Evolutionary conservation across 345 rosid species (phyloP).

Genomic region (Eucalyptus marginata): DNA sequence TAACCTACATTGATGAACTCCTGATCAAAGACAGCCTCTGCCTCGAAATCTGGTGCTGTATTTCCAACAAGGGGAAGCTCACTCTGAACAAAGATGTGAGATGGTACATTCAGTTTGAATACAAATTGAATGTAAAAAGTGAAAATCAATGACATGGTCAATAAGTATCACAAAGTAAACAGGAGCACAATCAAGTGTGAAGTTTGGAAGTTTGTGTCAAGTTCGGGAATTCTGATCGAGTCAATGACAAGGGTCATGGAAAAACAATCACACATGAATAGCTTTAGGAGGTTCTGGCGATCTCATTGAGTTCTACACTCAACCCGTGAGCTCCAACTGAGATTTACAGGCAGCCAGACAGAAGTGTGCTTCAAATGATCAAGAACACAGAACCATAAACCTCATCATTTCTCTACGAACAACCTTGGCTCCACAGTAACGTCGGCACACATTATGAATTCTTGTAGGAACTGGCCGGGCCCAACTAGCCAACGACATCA

Average conservation of each 20-base stretch:
- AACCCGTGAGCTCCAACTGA: not conserved
- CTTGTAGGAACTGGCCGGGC: not conserved
- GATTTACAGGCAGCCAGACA: not conserved
- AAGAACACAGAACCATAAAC: not conserved
- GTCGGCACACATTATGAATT: not conserved
- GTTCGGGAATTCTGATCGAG: not conserved
- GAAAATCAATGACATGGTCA: not conserved
- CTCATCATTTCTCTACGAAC: not conserved
- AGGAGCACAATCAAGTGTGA: not conserved
- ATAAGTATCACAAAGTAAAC: not conserved
- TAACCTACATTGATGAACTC: constrained; percentile 74
- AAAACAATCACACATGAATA: not conserved
- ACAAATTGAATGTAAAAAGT: not conserved
- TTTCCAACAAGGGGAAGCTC: constrained; percentile 89
- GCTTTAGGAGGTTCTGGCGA: not conserved
- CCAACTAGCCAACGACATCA: not conserved
- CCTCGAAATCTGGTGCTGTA: constrained; percentile 82
- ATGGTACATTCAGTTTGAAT: not conserved
- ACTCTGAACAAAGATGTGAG: constrained; percentile 20
- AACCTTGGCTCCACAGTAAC: not conserved
- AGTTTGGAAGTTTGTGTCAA: not conserved
- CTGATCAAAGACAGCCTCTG: constrained; percentile 97
- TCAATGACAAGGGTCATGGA: not conserved
- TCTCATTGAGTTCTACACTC: not conserved
- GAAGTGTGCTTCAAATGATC: not conserved